Base-by-base conservation (phyloP, 2,329 filamentous ascomycete genomes). In the Canariomyces notabilis region DNA sequence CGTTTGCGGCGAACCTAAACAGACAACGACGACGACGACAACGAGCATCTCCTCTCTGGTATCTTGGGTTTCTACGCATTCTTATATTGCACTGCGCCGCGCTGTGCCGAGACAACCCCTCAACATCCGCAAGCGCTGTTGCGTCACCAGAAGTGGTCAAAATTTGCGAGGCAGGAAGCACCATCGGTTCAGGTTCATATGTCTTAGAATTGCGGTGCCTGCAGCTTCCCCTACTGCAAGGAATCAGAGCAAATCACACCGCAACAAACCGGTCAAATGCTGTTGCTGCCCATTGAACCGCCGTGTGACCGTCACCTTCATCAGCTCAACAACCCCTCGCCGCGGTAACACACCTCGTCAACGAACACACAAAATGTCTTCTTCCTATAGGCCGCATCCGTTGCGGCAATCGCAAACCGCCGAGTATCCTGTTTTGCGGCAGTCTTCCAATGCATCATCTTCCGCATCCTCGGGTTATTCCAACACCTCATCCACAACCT, bases 401-500 rank as follows among this genome's bases (percentile, higher is more conserved):
- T 72, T 82, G 49, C 74, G 77, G 55, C 77, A 81, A 63, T 72
- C 75, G 54, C 73, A 74, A 50, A 75, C 72, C 44, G 61, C 68
- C 58, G 75, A 79, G 60, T 68, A 69, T 53, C 57, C 64, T 36
- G 59, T 81, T 55, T 71, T 70, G 52, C 75, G 85, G 55, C 82
- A 87, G 58, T 74, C 80, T 23, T 89, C 85, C 5, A 87, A 78
- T 48, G 79, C 80, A 29, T 84, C 83, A 8, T 87, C 85, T 6
- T 80, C 79, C n/a, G 78, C 77, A 44, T 89, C 85, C 3, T 86
- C 83, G 3, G 77, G 74, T 46, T 85, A 82, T 62, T 86, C 83
- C 1, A 72, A 74, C 51, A 59, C 66, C 40, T 57, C 57, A 9
- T 82, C 81, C 2, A 68, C 69, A 33, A 61, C 64, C 12, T 73